These are phyloP conservation scores for Ilyonectria destructans DNA, from an alignment of 2,329 filamentous ascomycete species.

Conservation along the genomic window DNA sequence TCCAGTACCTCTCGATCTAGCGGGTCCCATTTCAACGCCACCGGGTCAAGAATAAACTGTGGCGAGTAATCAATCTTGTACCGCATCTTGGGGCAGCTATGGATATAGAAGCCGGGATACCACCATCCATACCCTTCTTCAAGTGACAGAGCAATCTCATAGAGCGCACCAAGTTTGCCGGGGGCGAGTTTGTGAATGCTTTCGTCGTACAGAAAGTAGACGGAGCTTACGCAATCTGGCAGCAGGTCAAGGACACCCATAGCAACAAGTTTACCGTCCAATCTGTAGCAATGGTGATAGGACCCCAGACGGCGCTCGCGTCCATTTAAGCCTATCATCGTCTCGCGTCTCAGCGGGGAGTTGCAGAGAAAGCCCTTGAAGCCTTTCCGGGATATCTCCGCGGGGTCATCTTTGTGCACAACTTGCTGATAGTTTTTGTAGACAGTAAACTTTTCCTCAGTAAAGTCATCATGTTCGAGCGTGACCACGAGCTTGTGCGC, in stretches of 20 bases:
- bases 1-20: slow-evolving; percentile 68
- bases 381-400: slow-evolving; percentile 71
- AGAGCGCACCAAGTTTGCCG: slow-evolving; percentile 82
- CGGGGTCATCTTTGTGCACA: slow-evolving; percentile 78
- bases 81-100: slow-evolving; percentile 85
- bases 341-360: slow-evolving; percentile 74
- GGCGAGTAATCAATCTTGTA: slow-evolving; percentile 88
- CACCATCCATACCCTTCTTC: slow-evolving; percentile 83
- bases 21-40: slow-evolving; percentile 74
- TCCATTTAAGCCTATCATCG: slow-evolving; percentile 63
- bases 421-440: slow-evolving; percentile 83
- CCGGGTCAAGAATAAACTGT: slow-evolving; percentile 81
- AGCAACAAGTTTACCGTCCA: slow-evolving; percentile 83
- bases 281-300: slow-evolving; percentile 86
- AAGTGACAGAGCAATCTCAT: slow-evolving; percentile 79
- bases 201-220: slow-evolving; percentile 88
- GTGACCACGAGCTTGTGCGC: slow-evolving; percentile 79
- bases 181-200: slow-evolving; percentile 80
- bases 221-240: slow-evolving; percentile 83
- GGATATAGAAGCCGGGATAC: slow-evolving; percentile 88
- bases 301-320: slow-evolving; percentile 75
- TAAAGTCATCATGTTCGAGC: slow-evolving; percentile 80
- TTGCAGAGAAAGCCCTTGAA: slow-evolving; percentile 83
- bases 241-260: slow-evolving; percentile 85
- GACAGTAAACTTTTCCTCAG: slow-evolving; percentile 81